Percentiles rank a stretch among this genome's conserved stretches.
phyloP scores from a whole-genome alignment of 1,139 yeast species.

The Groenewaldozyma auringiensis region DNA sequence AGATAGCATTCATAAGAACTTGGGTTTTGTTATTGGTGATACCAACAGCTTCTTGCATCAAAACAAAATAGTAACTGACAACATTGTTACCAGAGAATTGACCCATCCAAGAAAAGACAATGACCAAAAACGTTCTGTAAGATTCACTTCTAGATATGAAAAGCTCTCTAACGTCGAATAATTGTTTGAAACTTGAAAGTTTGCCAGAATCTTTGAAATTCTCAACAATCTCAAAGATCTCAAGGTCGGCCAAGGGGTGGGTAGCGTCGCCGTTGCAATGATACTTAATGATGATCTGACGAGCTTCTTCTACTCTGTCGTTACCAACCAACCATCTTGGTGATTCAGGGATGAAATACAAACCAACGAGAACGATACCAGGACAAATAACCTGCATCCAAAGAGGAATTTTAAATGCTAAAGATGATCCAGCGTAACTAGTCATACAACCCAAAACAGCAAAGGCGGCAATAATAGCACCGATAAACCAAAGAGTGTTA shows the following conservation, averaged over 20 bases:
- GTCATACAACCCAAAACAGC: conserved; percentile 8
- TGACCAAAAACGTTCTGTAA: conserved; percentile 20
- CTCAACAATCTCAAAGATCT: conserved; percentile 19
- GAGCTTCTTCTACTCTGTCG: conserved; percentile 12
- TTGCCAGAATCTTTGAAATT: neutral
- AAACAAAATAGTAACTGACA: conserved; percentile 11
- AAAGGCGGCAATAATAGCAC: conserved; percentile 12
- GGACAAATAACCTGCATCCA: conserved; percentile 14
- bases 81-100: conserved; percentile 16
- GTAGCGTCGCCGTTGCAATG: conserved; percentile 20
- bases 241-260: conserved; percentile 15
- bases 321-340: conserved; percentile 15
- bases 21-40: conserved; percentile 9
- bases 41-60: conserved; percentile 12
- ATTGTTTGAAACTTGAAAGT: conserved; percentile 8
- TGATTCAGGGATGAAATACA: conserved; percentile 10
- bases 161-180: conserved; percentile 27
- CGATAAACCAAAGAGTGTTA: conserved; percentile 6
- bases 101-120: conserved; percentile 13
- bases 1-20: conserved; percentile 12
- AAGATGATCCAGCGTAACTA: neutral
- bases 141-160: conserved; percentile 30
- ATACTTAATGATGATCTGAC: conserved; percentile 11
- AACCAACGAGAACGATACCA: conserved; percentile 9
- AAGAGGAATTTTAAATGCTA: conserved; percentile 10